phyloP scores from a whole-genome alignment of 768 basidiomycete genomes.

The Hebeloma cylindrosporum region DNA sequence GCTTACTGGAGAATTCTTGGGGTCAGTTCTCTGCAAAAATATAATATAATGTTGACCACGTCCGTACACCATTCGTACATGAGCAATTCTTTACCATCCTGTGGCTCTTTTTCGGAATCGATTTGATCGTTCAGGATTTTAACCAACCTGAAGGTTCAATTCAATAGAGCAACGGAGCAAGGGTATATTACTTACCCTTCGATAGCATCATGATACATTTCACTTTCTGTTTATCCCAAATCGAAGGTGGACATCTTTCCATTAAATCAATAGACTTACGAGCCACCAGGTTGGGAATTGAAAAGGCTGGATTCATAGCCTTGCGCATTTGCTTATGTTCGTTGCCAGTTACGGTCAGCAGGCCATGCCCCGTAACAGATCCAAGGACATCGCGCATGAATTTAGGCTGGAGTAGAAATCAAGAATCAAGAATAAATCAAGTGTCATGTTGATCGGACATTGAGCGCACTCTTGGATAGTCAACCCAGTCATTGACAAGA shows the following conservation, averaged over 20 bases:
- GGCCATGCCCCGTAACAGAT: constrained; percentile 43
- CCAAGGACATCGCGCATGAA: constrained; percentile 45
- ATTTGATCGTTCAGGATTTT: constrained; percentile 36
- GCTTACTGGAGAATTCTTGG: constrained; percentile 34
- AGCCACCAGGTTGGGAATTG: constrained; percentile 41
- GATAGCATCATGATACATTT: constrained; percentile 50
- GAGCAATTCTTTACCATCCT: constrained; percentile 30
- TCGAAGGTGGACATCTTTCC: not conserved
- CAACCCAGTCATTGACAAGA: constrained; percentile 43
- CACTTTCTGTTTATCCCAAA: constrained; percentile 37
- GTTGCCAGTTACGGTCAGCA: constrained; percentile 48
- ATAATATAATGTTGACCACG: not conserved
- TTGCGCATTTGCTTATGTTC: constrained; percentile 52
- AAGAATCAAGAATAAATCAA: not conserved
- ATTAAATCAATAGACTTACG: constrained; percentile 27
- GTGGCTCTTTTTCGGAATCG: constrained; percentile 31
- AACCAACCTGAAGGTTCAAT: constrained; percentile 24
- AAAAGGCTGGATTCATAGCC: constrained; percentile 54
- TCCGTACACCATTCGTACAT: constrained; percentile 50
- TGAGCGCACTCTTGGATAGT: constrained; percentile 47
- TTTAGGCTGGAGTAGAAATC: constrained; percentile 31
- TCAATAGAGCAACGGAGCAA: not conserved
- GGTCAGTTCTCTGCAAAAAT: not conserved
- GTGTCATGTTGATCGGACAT: not conserved
- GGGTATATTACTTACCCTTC: constrained; percentile 32